Evolutionary conservation across 768 basidiomycete genomes (phyloP).

Genomic region (Mycena vulgaris): DNA sequence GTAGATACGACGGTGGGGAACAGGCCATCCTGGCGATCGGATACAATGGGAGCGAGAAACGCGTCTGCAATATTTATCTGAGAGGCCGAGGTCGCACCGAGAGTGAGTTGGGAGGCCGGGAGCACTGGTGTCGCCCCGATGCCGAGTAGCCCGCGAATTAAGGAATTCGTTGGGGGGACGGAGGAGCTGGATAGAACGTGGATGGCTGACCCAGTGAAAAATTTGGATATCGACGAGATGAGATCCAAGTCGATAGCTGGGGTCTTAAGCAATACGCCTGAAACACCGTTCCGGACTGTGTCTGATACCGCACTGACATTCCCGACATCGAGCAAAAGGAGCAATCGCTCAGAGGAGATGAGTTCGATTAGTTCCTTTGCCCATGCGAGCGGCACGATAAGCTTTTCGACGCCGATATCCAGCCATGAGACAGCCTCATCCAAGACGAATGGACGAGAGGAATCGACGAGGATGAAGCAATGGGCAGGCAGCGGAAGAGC

Average conservation of each 20-base stretch:
- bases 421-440: slow-evolving; percentile 76
- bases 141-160: slow-evolving; percentile 72
- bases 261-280: slow-evolving; percentile 87
- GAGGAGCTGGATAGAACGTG: slow-evolving; percentile 69
- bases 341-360: slow-evolving; percentile 79
- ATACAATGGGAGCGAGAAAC: slow-evolving; percentile 85
- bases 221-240: slow-evolving; percentile 82
- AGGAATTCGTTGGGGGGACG: slow-evolving; percentile 69
- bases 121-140: slow-evolving; percentile 79
- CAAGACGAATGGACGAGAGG: slow-evolving; percentile 58
- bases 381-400: slow-evolving; percentile 79
- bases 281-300: slow-evolving; percentile 78
- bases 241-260: slow-evolving; percentile 81
- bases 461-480: slow-evolving; percentile 72
- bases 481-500: slow-evolving; percentile 52
- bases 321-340: slow-evolving; percentile 82
- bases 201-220: slow-evolving; percentile 76
- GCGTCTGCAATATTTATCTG: slow-evolving; percentile 86
- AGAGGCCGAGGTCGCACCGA: slow-evolving; percentile 64
- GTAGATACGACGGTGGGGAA: slow-evolving; percentile 94
- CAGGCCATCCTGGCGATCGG: slow-evolving; percentile 93
- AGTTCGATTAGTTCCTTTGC: slow-evolving; percentile 77
- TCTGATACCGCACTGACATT: slow-evolving; percentile 84
- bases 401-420: slow-evolving; percentile 85
- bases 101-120: slow-evolving; percentile 78